Conservation (phyloP, 2,329 filamentous ascomycete species). For the Pseudocercospora macadamiae region DNA sequence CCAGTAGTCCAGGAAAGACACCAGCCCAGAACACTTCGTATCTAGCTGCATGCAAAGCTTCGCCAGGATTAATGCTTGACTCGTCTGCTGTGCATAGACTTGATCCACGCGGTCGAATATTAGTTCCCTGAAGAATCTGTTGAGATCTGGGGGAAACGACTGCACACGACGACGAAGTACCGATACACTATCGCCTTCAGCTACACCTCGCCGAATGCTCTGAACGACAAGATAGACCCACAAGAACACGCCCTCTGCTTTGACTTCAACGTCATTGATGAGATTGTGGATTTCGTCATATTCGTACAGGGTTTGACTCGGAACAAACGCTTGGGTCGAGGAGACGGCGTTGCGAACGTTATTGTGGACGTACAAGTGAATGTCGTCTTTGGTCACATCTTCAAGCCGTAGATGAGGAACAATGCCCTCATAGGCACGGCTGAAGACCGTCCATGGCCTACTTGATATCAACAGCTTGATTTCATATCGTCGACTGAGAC, state of each 20-base stretch:
- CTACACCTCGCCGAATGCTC: not conserved
- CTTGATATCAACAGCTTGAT: conserved; percentile 29
- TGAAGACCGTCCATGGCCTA: conserved; percentile 26
- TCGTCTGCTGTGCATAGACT: not conserved
- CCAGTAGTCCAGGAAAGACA: not conserved
- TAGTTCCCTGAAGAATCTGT: not conserved
- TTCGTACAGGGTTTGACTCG: not conserved
- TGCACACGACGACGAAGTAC: not conserved
- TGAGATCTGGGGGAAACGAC: not conserved
- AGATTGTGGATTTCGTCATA: not conserved
- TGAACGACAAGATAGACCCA: conserved; percentile 22
- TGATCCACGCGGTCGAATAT: not conserved
- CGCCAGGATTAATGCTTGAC: not conserved
- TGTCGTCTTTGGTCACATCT: conserved; percentile 18
- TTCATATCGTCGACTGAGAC: not conserved
- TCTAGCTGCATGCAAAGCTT: not conserved
- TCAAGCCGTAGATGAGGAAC: conserved; percentile 12
- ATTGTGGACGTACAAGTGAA: not conserved
- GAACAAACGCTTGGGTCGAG: not conserved
- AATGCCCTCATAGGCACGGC: conserved; percentile 10
- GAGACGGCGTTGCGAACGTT: not conserved
- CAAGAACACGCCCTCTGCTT: conserved; percentile 28
- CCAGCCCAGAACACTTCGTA: not conserved
- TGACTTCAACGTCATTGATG: conserved; percentile 10
- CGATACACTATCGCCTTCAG: not conserved